Percentiles rank a stretch among this genome's conserved stretches.
Conservation (phyloP, 2,329 filamentous ascomycete genomes). For the Diplodia corticola region DNA sequence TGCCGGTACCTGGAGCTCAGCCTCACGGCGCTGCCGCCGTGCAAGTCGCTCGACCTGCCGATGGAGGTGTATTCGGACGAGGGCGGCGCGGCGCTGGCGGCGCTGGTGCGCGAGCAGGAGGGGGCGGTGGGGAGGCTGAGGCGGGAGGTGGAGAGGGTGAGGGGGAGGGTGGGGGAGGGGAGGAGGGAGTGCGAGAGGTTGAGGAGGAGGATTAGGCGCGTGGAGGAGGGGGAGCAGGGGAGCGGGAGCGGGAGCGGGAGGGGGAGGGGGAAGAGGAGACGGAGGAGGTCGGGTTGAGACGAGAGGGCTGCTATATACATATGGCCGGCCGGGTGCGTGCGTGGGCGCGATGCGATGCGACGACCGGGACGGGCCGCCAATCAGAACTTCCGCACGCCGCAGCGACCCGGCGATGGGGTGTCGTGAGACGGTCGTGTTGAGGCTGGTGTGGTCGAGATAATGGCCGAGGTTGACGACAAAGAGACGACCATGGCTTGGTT, state of each 20-base stretch:
- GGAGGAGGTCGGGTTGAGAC: no score
- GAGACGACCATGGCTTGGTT: no score
- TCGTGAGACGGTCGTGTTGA: no score
- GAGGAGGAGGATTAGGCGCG: not conserved
- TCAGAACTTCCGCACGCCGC: not conserved
- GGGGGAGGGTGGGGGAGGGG: not conserved
- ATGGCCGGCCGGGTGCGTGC: no score
- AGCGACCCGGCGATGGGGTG: not conserved
- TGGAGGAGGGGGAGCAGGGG: no score
- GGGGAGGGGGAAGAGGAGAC: not conserved
- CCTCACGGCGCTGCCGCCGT: not conserved
- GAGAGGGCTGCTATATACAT: no score
- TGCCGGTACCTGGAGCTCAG: slow-evolving; percentile 5
- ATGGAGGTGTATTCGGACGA: not conserved
- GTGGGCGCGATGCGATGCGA: no score
- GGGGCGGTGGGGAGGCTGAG: not conserved
- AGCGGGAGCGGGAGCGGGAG: not conserved
- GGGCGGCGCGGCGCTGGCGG: not conserved
- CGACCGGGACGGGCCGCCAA: no score
- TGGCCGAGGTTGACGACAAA: no score
- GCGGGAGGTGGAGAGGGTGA: not conserved
- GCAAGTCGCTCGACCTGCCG: not conserved
- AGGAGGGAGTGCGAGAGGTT: not conserved
- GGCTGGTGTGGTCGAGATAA: no score
- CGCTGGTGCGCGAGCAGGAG: not conserved